A percentile compares a stretch with the other conserved stretches of the same genome.
These are phyloP conservation scores for Penicillium sp. DNA, from an alignment of 2,329 filamentous ascomycete genomes.

Conservation along the genomic window DNA sequence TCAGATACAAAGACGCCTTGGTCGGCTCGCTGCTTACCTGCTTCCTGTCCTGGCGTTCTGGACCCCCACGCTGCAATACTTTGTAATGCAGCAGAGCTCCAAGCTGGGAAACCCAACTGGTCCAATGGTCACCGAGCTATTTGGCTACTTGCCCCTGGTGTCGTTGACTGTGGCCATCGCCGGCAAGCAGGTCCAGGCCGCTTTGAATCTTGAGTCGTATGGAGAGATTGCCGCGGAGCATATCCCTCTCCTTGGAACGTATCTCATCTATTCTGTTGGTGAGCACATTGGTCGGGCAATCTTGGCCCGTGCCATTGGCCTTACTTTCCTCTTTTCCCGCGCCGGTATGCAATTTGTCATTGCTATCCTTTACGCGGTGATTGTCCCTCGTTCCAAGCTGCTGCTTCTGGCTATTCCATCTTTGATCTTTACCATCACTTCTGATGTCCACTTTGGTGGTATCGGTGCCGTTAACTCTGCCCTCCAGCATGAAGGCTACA, in stretches of 20 bases:
- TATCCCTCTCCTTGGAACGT: conserved; percentile 65
- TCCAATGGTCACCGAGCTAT: conserved; percentile 70
- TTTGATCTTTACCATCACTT: conserved; percentile 60
- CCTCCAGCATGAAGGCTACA: conserved; percentile 66
- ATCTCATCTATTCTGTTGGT: conserved; percentile 59
- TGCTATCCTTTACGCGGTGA: conserved; percentile 62
- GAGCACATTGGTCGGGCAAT: conserved; percentile 43
- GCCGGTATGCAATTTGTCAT: conserved; percentile 71
- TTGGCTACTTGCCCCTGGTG: conserved; percentile 71
- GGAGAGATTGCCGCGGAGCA: conserved; percentile 63
- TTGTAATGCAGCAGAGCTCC: conserved; percentile 67
- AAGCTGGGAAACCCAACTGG: conserved; percentile 68
- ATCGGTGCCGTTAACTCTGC: conserved; percentile 65
- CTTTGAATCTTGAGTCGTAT: conserved; percentile 56
- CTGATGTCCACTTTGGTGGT: conserved; percentile 73
- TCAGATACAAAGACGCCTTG: conserved; percentile 49
- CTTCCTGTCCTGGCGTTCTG: conserved; percentile 74
- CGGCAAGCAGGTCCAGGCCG: conserved; percentile 62
- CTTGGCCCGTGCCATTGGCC: conserved; percentile 57
- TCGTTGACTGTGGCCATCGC: conserved; percentile 64
- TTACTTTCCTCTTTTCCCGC: conserved; percentile 65
- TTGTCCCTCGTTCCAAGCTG: conserved; percentile 66
- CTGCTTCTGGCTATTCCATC: conserved; percentile 69
- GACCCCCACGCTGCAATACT: conserved; percentile 71
- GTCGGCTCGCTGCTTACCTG: conserved; percentile 50